These are phyloP conservation scores for Cladosporium sp. DNA, from an alignment of 2,329 filamentous ascomycete genomes.

Conservation along the genomic window DNA sequence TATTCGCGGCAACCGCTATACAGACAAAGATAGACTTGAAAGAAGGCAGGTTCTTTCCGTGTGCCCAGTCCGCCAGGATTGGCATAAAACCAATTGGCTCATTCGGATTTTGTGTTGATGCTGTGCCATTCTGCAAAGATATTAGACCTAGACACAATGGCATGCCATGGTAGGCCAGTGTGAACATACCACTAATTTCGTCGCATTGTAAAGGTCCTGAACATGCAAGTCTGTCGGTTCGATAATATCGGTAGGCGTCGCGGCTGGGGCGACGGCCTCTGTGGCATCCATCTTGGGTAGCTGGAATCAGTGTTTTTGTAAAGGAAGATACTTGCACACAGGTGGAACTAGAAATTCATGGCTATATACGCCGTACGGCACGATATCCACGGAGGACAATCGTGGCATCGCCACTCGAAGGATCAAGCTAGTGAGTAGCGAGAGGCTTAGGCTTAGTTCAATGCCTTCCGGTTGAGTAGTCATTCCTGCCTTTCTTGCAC, in stretches of 20 bases:
- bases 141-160: not conserved
- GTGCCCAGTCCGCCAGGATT: not conserved
- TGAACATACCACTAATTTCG: not conserved
- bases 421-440: conserved; percentile 10
- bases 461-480: not conserved
- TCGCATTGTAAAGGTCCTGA: not conserved
- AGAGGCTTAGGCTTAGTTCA: not conserved
- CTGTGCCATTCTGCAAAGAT: not conserved
- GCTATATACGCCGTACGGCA: not conserved
- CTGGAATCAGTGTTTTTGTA: not conserved
- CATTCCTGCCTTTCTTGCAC: not conserved
- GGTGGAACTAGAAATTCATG: not conserved
- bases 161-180: not conserved
- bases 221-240: not conserved
- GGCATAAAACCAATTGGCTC: not conserved
- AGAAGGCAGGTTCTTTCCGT: conserved; percentile 7
- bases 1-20: not conserved
- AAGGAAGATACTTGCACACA: not conserved
- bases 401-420: conserved; percentile 10
- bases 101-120: not conserved
- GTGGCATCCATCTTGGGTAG: not conserved
- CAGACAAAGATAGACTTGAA: not conserved
- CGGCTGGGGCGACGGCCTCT: not conserved
- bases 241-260: not conserved
- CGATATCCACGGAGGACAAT: not conserved